Percentiles rank a stretch among this genome's conserved stretches.
Conservation (phyloP, 345 rosid genomes). For the Aegle marmelos region DNA sequence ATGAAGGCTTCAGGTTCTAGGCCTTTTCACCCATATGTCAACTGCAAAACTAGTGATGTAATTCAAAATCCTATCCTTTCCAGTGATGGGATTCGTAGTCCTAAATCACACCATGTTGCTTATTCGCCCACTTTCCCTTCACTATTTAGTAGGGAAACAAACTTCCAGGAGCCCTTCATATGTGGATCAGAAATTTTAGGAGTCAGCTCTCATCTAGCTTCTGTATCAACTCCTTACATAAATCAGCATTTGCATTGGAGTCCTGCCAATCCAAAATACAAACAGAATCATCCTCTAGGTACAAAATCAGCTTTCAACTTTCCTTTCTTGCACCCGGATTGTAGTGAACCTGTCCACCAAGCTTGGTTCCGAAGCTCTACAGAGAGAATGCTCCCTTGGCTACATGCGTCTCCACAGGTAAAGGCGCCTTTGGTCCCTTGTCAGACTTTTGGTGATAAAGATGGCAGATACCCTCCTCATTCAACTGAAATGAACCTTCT, state of each 20-base stretch:
- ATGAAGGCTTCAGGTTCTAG: constrained; percentile 24
- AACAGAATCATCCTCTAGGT: constrained; percentile 23
- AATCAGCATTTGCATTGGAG: constrained; percentile 20
- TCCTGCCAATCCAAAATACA: constrained; percentile 27
- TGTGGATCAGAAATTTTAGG: constrained; percentile 23
- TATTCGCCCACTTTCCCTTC: constrained; percentile 24
- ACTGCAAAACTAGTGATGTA: constrained; percentile 27
- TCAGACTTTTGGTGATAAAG: constrained; percentile 21
- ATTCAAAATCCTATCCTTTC: constrained; percentile 23
- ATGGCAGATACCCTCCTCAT: constrained; percentile 13
- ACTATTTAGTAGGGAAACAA: constrained; percentile 18
- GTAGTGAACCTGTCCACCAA: constrained; percentile 24
- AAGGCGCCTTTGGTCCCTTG: constrained; percentile 17
- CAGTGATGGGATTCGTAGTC: constrained; percentile 13
- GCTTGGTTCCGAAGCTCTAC: constrained; percentile 31
- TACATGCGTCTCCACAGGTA: constrained; percentile 25
- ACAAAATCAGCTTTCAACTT: constrained; percentile 32
- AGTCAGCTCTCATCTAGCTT: constrained; percentile 25
- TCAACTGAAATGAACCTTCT: constrained; percentile 18
- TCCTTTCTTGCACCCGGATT: constrained; percentile 40
- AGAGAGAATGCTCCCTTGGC: constrained; percentile 39
- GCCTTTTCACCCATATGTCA: constrained; percentile 30
- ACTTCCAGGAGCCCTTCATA: constrained; percentile 30
- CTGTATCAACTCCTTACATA: constrained; percentile 15
- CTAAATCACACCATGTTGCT: constrained; percentile 18